phyloP scores from a whole-genome alignment of 148 eudicot species.

The Rhododendron williamsianum region DNA sequence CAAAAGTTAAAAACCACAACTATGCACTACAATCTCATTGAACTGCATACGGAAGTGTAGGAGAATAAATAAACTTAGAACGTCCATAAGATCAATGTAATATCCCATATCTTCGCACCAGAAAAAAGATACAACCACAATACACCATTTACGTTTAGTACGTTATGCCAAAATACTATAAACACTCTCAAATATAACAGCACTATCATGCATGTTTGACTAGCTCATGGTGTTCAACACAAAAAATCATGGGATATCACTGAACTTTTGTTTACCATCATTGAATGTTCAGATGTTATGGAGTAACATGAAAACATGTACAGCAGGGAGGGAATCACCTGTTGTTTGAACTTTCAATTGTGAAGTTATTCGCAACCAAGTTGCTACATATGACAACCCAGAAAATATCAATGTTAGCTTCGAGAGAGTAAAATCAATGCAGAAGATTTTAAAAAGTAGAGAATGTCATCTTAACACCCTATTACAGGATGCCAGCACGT shows the following conservation, averaged over 20 bases:
- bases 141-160: not conserved
- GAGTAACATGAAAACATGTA: not conserved
- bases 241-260: no score
- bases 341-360: slow-evolving; percentile 39
- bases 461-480: not conserved
- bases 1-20: no score
- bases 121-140: not conserved
- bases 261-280: not conserved
- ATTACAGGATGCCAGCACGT: not conserved
- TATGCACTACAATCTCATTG: no score
- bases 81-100: no score
- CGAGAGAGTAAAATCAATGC: not conserved
- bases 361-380: slow-evolving; percentile 79
- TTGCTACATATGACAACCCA: slow-evolving; percentile 48
- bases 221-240: not conserved
- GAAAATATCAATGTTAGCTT: not conserved
- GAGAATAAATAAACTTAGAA: no score
- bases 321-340: slow-evolving; percentile 34
- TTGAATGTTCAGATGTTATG: not conserved
- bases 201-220: not conserved
- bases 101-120: no score
- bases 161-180: not conserved
- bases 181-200: not conserved
- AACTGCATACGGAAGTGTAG: no score
- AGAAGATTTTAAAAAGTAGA: not conserved